Evolutionary conservation across 345 rosid species (phyloP), one percentile per base, ranked within the genome.

Genomic region (Anastatica hierochuntica): DNA sequence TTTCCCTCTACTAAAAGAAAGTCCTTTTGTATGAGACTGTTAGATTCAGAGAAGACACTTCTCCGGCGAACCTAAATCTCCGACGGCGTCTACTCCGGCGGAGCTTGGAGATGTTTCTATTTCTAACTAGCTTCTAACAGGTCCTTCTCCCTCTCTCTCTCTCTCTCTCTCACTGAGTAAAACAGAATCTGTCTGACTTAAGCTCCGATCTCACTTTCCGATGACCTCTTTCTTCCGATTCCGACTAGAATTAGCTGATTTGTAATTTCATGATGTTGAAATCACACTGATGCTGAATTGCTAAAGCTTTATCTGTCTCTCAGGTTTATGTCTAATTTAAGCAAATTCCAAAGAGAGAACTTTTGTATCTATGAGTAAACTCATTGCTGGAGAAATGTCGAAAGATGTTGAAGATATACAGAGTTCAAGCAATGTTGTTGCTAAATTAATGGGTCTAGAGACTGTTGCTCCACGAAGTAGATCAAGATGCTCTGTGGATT

Each of bases 401-500:
- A 83, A 81, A 74, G 94, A 83, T 50, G 69, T 73, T 43, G 82
- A 73, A 50, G 66, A 72, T 58, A 77, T 60, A 34, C 72, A 59
- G 43, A 66, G 61, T 60, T 62, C 73, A 30, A 82, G 83, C 23
- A 88, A 83, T 66, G 62, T 92, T 37, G 83, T 92, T 58, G 97
- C 97, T 66, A 88, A 85, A 78, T 59, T 92, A 74, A 92, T 92
- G 98, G 97, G 98, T 41, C 81, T 92, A 38, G 98, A 92, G 47
- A 44, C 90, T 27, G 30, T 29, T 50, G 7, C 42, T 36, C 64
- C 60, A 27, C 18, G 10, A 5, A 66, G 20, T 48, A 66, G 64
- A 50, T 66, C 58, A 14, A 50, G 42, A 26, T 14, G 52, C 66
- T 40, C 10, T 54, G 58, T 34, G 5, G 56, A 41, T 39, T 8